A percentile compares a stretch with the other conserved stretches of the same genome.
Conservation (phyloP, 2,329 filamentous ascomycete genomes). For the Pyricularia sp. region DNA sequence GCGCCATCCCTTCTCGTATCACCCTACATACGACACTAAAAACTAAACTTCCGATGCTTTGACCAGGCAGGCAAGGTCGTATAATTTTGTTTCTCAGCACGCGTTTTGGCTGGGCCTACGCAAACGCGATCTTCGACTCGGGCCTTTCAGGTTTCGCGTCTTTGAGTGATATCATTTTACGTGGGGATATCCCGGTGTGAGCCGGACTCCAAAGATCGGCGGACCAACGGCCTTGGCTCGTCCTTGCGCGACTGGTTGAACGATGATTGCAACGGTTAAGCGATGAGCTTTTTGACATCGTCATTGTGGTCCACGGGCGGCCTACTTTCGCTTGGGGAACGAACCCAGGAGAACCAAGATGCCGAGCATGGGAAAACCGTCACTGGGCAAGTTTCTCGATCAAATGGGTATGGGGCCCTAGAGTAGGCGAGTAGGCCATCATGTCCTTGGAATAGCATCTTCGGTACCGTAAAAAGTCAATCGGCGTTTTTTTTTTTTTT, state of each 20-base stretch:
- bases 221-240: background rate
- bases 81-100: background rate
- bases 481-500: background rate
- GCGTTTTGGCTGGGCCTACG: background rate
- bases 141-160: background rate
- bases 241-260: background rate
- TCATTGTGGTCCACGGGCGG: background rate
- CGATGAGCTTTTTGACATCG: background rate
- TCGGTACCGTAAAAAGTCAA: background rate
- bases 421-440: background rate
- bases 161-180: background rate
- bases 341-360: background rate
- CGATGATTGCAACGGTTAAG: background rate
- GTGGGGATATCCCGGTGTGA: background rate
- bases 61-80: background rate
- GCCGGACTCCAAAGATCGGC: background rate
- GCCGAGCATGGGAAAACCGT: background rate
- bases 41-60: background rate
- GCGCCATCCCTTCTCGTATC: background rate
- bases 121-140: background rate
- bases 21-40: background rate
- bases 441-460: background rate
- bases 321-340: background rate
- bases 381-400: background rate
- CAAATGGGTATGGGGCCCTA: background rate